A percentile compares a stretch with the other conserved stretches of the same genome.
Evolutionary conservation across 345 rosid species (phyloP).

Genomic region (Euclidium syriacum): DNA sequence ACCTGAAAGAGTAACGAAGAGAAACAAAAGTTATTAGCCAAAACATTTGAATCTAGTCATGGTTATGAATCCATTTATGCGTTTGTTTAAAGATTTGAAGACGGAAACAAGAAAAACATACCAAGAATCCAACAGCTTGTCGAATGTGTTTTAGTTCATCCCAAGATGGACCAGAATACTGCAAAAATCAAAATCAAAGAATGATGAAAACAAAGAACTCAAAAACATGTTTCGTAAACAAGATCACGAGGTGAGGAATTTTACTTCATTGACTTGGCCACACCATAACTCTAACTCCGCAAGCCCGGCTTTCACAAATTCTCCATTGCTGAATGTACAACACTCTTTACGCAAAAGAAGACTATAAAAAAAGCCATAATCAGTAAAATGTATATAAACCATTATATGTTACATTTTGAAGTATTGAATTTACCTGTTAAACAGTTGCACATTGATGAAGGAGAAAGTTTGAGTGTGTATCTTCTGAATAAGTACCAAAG

Average conservation of each 20-base stretch:
- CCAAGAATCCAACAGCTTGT: constrained; percentile 98
- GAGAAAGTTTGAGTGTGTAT: constrained; percentile 94
- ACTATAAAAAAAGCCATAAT: constrained; percentile 41
- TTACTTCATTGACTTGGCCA: constrained; percentile 86
- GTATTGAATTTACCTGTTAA: constrained; percentile 61
- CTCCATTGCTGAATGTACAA: constrained; percentile 98
- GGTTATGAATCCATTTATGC: too few relatives aligned
- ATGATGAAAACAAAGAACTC: not conserved
- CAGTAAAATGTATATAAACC: not conserved
- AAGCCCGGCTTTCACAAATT: constrained; percentile 90
- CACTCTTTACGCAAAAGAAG: constrained; percentile 97
- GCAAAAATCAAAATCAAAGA: constrained; percentile 24
- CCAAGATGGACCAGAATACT: constrained; percentile 97
- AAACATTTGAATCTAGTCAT: too few relatives aligned
- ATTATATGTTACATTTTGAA: not conserved
- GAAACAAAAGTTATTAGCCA: not conserved
- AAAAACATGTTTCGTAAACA: not conserved
- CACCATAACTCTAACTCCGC: constrained; percentile 99
- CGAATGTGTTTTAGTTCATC: constrained; percentile 97
- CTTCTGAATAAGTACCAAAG: constrained; percentile 93
- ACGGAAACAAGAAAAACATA: constrained; percentile 29
- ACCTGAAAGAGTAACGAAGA: constrained; percentile 47
- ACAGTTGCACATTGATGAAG: constrained; percentile 80
- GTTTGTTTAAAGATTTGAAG: not conserved
- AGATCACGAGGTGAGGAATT: constrained; percentile 22